Evolutionary conservation across 2,329 filamentous ascomycete genomes (phyloP).

Genomic region (Arthrocladium fulminans): DNA sequence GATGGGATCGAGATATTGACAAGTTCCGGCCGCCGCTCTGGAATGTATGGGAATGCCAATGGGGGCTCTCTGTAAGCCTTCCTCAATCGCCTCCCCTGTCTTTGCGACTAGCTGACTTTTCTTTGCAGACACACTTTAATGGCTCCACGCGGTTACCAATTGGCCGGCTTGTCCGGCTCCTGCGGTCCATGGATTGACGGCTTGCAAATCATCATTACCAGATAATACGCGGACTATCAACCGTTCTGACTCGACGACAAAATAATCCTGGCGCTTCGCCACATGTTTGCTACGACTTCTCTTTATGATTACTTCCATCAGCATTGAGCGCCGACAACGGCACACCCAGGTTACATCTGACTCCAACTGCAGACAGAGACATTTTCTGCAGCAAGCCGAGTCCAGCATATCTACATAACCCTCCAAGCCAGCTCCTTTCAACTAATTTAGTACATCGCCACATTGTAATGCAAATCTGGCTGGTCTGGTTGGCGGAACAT

Average conservation of each 20-base stretch:
- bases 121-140: slow-evolving; percentile 72
- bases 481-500: not conserved
- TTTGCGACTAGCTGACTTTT: slow-evolving; percentile 8
- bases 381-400: not conserved
- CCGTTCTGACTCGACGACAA: not conserved
- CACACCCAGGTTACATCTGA: no score
- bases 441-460: no score
- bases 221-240: slow-evolving; percentile 4
- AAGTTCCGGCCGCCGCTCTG: slow-evolving; percentile 75
- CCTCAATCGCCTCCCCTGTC: not conserved
- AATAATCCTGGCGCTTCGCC: not conserved
- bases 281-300: not conserved
- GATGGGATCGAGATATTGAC: slow-evolving; percentile 87
- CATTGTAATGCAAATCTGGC: not conserved
- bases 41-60: slow-evolving; percentile 69
- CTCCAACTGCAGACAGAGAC: no score
- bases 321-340: no score
- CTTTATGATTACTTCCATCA: no score
- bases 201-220: slow-evolving; percentile 68
- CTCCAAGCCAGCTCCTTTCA: no score
- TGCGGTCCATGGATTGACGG: slow-evolving; percentile 75
- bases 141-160: slow-evolving; percentile 76
- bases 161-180: slow-evolving; percentile 79
- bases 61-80: slow-evolving; percentile 71
- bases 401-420: not conserved